Conservation (phyloP, 1,284 basidiomycete species). For the Fomes fomentarius region DNA sequence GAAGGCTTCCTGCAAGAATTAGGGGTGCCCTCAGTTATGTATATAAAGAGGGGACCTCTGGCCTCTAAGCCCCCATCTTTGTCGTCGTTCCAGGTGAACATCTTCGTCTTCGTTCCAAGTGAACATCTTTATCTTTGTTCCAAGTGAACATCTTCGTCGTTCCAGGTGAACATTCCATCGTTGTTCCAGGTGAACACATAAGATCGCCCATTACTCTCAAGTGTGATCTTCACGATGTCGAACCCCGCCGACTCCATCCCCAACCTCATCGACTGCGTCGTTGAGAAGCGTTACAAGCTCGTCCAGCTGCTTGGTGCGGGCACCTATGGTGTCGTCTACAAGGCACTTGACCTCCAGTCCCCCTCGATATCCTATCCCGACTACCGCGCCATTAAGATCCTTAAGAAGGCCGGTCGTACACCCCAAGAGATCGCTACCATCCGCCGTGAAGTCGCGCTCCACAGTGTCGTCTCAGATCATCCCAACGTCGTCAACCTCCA, state of each 20-base stretch:
- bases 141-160: too few species aligned
- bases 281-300: conserved; percentile 10
- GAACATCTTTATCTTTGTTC: too few species aligned
- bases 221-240: conserved; percentile 1
- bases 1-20: too few species aligned
- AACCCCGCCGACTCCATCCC: conserved; percentile 10
- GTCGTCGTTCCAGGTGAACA: too few species aligned
- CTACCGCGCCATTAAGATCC: conserved; percentile 32
- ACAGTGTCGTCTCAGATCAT: conserved; percentile 58
- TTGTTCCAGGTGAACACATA: too few species aligned
- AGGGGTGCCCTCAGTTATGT: too few species aligned
- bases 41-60: too few species aligned
- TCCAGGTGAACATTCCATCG: too few species aligned
- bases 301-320: conserved; percentile 31
- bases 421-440: not conserved
- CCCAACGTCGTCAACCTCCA: conserved; percentile 62
- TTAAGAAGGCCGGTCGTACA: conserved; percentile 20
- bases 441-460: conserved; percentile 40
- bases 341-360: conserved; percentile 28
- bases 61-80: too few species aligned
- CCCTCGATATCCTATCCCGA: too few species aligned
- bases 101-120: too few species aligned
- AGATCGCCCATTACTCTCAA: too few species aligned
- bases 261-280: conserved; percentile 12
- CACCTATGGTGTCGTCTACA: conserved; percentile 36